Conservation (phyloP, 2,329 filamentous ascomycete species). For the Penicillium brevicompactum region DNA sequence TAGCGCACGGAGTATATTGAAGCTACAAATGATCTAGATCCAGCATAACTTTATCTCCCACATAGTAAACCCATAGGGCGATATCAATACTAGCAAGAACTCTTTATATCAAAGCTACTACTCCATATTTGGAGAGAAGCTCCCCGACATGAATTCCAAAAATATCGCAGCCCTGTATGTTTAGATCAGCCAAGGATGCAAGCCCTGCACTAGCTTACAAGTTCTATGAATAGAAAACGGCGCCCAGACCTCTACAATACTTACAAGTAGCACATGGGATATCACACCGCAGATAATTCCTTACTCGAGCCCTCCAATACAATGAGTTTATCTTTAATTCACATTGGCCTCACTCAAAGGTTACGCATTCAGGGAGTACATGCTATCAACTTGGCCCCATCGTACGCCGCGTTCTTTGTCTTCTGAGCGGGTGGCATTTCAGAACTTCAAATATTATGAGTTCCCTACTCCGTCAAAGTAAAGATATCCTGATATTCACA, state of each 20-base stretch:
- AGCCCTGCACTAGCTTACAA: background rate
- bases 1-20: too few species aligned
- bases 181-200: background rate
- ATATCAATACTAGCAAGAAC: background rate
- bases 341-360: background rate
- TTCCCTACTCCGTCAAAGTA: too few species aligned
- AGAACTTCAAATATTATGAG: too few species aligned
- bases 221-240: background rate
- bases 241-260: too few species aligned
- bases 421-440: too few species aligned
- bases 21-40: too few species aligned
- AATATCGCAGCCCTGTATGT: background rate
- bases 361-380: too few species aligned
- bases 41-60: background rate
- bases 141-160: background rate
- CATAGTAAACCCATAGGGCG: too few species aligned
- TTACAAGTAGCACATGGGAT: background rate
- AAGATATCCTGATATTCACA: too few species aligned
- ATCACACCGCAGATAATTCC: background rate
- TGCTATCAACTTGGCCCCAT: too few species aligned
- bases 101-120: background rate
- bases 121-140: background rate
- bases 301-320: background rate
- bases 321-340: background rate
- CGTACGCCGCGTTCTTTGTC: too few species aligned